Evolutionary conservation across 306 rosid genomes (phyloP).

Genomic region (Clitoria ternatea): DNA sequence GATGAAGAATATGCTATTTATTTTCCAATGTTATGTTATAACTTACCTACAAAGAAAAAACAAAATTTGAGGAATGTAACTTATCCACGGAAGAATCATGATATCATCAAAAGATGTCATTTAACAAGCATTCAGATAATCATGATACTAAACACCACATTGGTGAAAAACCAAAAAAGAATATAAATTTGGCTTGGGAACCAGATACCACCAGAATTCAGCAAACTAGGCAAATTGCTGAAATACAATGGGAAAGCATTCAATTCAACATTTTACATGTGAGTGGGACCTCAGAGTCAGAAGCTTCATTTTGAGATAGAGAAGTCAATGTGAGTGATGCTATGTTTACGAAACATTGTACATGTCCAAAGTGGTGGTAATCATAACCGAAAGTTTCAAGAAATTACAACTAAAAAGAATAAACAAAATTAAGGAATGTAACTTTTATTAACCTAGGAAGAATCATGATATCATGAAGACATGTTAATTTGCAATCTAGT

Average conservation of each 20-base stretch:
- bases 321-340: slow-evolving; percentile 18
- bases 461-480: slow-evolving; percentile 18
- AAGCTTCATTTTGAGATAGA: background rate
- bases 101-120: background rate
- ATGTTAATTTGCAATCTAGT: background rate
- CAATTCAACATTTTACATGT: slow-evolving; percentile 20
- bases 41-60: slow-evolving; percentile 8
- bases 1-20: background rate
- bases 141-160: slow-evolving; percentile 7
- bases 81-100: slow-evolving; percentile 15
- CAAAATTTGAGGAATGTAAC: slow-evolving; percentile 20
- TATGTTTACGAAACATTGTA: slow-evolving; percentile 14
- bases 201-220: slow-evolving; percentile 17
- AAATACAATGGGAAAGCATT: slow-evolving; percentile 7
- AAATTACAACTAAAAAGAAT: background rate
- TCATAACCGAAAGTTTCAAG: slow-evolving; percentile 10
- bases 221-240: background rate
- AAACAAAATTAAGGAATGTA: slow-evolving; percentile 20
- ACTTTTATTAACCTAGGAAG: slow-evolving; percentile 5
- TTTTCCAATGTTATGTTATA: background rate
- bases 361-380: slow-evolving; percentile 1
- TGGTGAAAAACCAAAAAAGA: slow-evolving; percentile 26
- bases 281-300: slow-evolving; percentile 9
- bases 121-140: slow-evolving; percentile 26
- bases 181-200: slow-evolving; percentile 24